Percentiles rank a stretch among this genome's conserved stretches.
Conservation (phyloP, 805 yeast species). For the Schwanniomyces polymorphus region DNA sequence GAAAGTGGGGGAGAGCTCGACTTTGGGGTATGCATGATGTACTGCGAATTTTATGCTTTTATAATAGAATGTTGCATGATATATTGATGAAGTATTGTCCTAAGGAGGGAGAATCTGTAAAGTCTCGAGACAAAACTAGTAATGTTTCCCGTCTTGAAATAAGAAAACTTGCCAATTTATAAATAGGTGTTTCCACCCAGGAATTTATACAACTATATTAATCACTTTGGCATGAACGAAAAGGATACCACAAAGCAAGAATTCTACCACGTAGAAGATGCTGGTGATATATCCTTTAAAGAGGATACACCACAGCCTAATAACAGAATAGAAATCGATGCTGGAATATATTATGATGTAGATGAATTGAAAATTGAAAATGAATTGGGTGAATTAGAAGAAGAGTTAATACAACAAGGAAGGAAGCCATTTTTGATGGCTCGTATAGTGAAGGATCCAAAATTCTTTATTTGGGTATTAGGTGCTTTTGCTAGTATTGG, state of each 20-base stretch:
- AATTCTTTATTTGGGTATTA: conserved; percentile 29
- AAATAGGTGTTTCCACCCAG: too few species aligned
- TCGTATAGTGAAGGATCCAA: not conserved
- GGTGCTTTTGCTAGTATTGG: conserved; percentile 44
- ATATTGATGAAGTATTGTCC: too few species aligned
- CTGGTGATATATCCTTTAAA: too few species aligned
- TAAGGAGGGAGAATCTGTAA: too few species aligned
- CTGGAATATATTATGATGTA: not conserved
- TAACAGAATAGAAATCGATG: not conserved
- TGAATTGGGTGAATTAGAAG: not conserved
- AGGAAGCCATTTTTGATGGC: not conserved
- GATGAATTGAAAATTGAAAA: not conserved
- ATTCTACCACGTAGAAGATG: not conserved
- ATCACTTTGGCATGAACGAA: not conserved
- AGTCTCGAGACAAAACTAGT: too few species aligned
- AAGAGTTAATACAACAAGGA: not conserved
- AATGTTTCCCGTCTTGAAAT: too few species aligned
- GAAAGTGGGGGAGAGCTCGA: conserved; percentile 10
- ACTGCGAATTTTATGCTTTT: too few species aligned
- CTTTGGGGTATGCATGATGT: too few species aligned
- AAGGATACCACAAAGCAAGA: not conserved
- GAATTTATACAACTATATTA: too few species aligned
- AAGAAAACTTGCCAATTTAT: too few species aligned
- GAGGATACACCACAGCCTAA: not conserved
- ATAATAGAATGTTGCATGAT: too few species aligned